Evolutionary conservation across 1,284 basidiomycete species (phyloP), one percentile per base, ranked within the genome.

Genomic region (Cutaneotrichosporon dermatis): DNA sequence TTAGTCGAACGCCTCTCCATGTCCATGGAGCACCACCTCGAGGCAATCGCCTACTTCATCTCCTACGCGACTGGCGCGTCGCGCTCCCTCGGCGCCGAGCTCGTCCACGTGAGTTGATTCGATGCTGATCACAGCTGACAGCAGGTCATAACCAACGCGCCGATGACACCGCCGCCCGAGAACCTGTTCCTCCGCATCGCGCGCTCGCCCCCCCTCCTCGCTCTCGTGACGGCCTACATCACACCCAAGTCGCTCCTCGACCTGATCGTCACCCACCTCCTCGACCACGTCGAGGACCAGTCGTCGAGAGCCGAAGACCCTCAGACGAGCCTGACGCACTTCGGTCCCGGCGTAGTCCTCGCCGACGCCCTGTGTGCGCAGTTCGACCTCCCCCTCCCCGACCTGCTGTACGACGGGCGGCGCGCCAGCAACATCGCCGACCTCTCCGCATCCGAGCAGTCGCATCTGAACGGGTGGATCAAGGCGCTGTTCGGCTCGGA

Each of bases 401-500:
- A 66, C 34, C 55, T 73, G 7, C 39, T 75, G 6, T 64, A 68
- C 25, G 63, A 71, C 16, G 66, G 72, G 2, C 65, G 79, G 7
- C 67, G 70, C 6, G 72, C 74, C 2, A 59, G 68, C 1, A 54
- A 68, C 6, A 64, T 80, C 1, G 58, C 66, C 0, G 68, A 72
- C 25, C 62, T 82, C 12, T 40, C 16, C 54, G 9, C 35, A 4
- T 42, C 61, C 0, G 65, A 66, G 5, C 70, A 75, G 4, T 63
- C 65, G 1, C 73, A 67, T 44, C 48, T 76, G 46, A 74, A 73
- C 54, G 73, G 74, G 16, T 79, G 77, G 77, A 66, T 76, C 41
- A 74, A 75, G 44, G 77, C 77, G 6, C 62, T 79, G 37, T 74
- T 77, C 61, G 76, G 77, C 13, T 71, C 75, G 3, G 73, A 76